phyloP scores from a whole-genome alignment of 2,329 filamentous ascomycete genomes.

The Whalleya microplaca region DNA sequence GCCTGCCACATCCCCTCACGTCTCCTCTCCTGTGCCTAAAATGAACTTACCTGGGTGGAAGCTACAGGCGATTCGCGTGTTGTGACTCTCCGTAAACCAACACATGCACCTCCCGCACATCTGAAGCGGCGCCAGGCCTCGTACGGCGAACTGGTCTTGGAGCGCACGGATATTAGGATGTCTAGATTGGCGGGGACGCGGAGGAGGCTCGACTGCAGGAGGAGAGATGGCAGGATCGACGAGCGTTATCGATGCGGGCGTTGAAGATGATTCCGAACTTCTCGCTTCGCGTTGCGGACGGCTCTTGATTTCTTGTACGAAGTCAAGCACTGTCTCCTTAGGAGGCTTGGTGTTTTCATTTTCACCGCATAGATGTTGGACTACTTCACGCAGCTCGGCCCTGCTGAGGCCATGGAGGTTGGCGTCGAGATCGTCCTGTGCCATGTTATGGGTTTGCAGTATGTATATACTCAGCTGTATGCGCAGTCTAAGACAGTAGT shows the following conservation, averaged over 20 bases:
- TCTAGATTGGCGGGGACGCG: too few species aligned
- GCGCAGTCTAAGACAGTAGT: too few species aligned
- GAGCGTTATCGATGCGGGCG: too few species aligned
- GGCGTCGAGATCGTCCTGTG: neutral
- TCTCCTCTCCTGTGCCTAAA: neutral
- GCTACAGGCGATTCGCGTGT: constrained; percentile 1
- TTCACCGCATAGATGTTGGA: neutral
- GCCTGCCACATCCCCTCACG: neutral
- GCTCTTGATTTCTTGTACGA: neutral
- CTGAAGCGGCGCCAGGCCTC: neutral
- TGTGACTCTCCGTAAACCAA: constrained; percentile 14
- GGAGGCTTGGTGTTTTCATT: too few species aligned
- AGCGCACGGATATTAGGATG: neutral
- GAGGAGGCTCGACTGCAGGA: neutral
- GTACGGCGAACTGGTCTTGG: neutral
- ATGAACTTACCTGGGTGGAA: constrained; percentile 4
- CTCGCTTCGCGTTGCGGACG: too few species aligned
- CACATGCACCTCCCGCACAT: neutral
- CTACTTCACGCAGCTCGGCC: neutral
- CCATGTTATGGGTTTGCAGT: neutral
- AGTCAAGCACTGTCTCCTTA: too few species aligned
- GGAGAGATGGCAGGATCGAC: too few species aligned
- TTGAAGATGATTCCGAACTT: too few species aligned
- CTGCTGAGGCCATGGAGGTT: neutral
- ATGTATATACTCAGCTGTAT: too few species aligned